A percentile compares a stretch with the other conserved stretches of the same genome.
Conservation (phyloP, 2,329 filamentous ascomycete genomes). For the Pyricularia pennisetigena region DNA sequence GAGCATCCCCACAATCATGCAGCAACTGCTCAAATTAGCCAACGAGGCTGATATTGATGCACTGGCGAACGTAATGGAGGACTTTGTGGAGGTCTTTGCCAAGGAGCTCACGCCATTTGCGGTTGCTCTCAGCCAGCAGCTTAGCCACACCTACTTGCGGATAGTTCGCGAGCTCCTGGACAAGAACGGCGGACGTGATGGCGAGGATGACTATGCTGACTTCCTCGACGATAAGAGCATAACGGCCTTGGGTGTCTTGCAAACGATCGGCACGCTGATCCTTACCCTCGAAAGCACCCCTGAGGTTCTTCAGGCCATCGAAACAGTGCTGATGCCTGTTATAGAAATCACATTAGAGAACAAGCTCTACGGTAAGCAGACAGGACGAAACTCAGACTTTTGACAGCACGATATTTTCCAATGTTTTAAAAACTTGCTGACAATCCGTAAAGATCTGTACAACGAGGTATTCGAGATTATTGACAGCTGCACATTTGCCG, state of each 20-base stretch:
- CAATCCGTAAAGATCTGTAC: slow-evolving; percentile 60
- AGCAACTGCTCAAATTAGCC: slow-evolving; percentile 90
- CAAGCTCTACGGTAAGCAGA: slow-evolving; percentile 71
- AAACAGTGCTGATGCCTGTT: slow-evolving; percentile 93
- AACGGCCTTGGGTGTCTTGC: slow-evolving; percentile 87
- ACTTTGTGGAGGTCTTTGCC: slow-evolving; percentile 98
- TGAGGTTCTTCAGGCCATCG: slow-evolving; percentile 87
- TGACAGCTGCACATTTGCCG: slow-evolving; percentile 96
- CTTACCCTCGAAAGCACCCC: slow-evolving; percentile 95
- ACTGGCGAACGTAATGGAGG: slow-evolving; percentile 97
- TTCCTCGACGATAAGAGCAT: slow-evolving; percentile 98
- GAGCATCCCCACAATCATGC: slow-evolving; percentile 98
- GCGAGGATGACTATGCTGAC: slow-evolving; percentile 75
- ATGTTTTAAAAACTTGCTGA: neutral
- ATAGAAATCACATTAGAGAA: slow-evolving; percentile 95
- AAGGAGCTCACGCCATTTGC: slow-evolving; percentile 93
- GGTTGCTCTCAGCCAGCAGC: slow-evolving; percentile 88
- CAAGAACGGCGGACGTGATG: slow-evolving; percentile 67
- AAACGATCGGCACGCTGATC: slow-evolving; percentile 96
- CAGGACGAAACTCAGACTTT: neutral
- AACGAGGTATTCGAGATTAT: slow-evolving; percentile 99
- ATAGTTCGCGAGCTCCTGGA: slow-evolving; percentile 89
- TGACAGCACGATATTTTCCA: neutral
- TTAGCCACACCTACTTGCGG: slow-evolving; percentile 89
- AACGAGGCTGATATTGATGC: slow-evolving; percentile 98